Evolutionary conservation across 179 eudicot species (phyloP), one percentile per base, ranked within the genome.

Genomic region (Camellia oleifera): DNA sequence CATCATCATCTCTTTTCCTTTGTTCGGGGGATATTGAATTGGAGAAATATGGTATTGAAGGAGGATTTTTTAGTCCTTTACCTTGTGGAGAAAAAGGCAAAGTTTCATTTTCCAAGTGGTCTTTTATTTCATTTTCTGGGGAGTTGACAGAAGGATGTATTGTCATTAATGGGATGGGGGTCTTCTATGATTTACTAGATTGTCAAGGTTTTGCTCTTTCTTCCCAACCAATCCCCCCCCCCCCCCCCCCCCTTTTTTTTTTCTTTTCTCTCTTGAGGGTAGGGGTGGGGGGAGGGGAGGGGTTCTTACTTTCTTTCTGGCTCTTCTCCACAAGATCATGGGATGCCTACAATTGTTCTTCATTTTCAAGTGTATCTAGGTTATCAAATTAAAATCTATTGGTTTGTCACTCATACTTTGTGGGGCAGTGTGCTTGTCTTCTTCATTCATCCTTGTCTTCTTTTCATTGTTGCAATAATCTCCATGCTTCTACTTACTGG

Each of bases 81-180:
- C 20, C 50, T 56, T 74, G 13, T 57, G 64, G 77, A 32, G 48
- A 15, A 72, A 53, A 23, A 46, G 76, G 76, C 23, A 10, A 26
- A 54, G 64, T 32, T 74, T 74, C 64, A 74, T 72, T 54, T 45
- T 74, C 66, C 23, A 74, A 4, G 13, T 32, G 23, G 48, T 58
- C 52, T 42, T 32, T 58, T 74, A 56, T 74, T 17, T 57, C 66
- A 57, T 58, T 57, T 40, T 9, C 32, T 53, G 76, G 7, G 63
- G n/a, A 54, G 63, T 73, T 73, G 20, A 32, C 11, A 23, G 46
- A 12, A 73, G 62, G 63, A 74, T 74, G 20, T n/a, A 14, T 48
- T 48, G 42, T 50, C 20, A 72, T 72, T 6, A n/a, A 52, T 53
- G 14, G 63, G 76, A 56, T 54, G 5, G 42, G 75, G 10, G 18